Conservation (phyloP, 2,329 filamentous ascomycete species). For the Clonostachys chloroleuca region DNA sequence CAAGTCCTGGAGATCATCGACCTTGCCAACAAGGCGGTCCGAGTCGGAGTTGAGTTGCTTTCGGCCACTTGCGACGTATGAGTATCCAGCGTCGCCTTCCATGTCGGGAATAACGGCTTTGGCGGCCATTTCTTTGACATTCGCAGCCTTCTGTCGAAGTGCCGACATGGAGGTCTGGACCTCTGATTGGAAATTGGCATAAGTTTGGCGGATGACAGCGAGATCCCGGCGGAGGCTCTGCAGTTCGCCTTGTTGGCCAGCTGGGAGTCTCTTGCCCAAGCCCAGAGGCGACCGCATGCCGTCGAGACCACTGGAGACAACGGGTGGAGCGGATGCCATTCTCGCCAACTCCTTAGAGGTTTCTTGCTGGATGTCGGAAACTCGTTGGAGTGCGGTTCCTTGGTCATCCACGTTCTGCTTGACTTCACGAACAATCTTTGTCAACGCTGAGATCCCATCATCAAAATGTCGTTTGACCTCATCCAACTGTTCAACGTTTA, state of each 20-base stretch:
- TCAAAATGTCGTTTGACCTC: slow-evolving; percentile 97
- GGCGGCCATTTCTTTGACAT: slow-evolving; percentile 71
- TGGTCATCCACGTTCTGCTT: slow-evolving; percentile 82
- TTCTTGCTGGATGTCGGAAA: slow-evolving; percentile 88
- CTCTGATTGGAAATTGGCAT: slow-evolving; percentile 85
- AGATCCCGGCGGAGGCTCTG: slow-evolving; percentile 82
- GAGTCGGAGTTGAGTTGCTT: slow-evolving; percentile 84
- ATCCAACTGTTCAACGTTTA: slow-evolving; percentile 90
- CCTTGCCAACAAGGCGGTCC: slow-evolving; percentile 83
- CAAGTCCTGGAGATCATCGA: slow-evolving; percentile 95
- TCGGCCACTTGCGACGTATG: slow-evolving; percentile 82
- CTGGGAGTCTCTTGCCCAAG: slow-evolving; percentile 39
- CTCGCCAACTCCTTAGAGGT: slow-evolving; percentile 80
- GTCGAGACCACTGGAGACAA: slow-evolving; percentile 35
- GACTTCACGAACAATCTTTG: slow-evolving; percentile 79
- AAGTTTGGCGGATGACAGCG: slow-evolving; percentile 88
- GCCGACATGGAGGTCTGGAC: slow-evolving; percentile 82
- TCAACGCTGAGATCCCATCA: slow-evolving; percentile 78
- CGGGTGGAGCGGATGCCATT: slow-evolving; percentile 40
- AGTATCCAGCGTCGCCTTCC: slow-evolving; percentile 74
- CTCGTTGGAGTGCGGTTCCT: slow-evolving; percentile 72
- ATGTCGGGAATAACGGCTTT: slow-evolving; percentile 68
- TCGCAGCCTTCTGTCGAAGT: slow-evolving; percentile 75
- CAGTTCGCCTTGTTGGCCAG: slow-evolving; percentile 69
- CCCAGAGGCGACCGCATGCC: slow-evolving; percentile 25